Conservation (phyloP, 305 asterid species). For the Coffea humblotiana region DNA sequence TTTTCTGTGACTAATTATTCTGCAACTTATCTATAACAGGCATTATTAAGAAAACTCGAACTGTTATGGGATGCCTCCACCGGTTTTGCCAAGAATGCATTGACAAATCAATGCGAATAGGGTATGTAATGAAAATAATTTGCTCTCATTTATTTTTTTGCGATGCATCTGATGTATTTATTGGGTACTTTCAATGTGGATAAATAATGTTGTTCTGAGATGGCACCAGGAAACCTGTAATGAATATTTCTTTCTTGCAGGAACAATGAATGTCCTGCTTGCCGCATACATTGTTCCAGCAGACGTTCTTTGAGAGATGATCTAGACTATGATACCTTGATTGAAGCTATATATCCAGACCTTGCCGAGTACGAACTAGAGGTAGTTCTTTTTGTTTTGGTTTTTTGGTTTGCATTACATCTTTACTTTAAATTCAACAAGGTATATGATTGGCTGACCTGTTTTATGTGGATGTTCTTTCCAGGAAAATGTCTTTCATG, state of each 20-base stretch:
- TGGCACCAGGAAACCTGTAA: slow-evolving; percentile 4
- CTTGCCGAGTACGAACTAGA: slow-evolving; percentile 40
- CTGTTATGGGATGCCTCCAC: slow-evolving; percentile 48
- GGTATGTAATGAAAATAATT: slow-evolving; percentile 25
- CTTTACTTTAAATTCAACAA: neutral
- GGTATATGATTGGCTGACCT: neutral
- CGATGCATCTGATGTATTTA: neutral
- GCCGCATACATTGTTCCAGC: slow-evolving; percentile 46
- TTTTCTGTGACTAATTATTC: slow-evolving; percentile 6
- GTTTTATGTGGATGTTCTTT: slow-evolving; percentile 15
- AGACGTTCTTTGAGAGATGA: slow-evolving; percentile 50
- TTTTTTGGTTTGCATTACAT: neutral
- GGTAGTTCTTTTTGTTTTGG: slow-evolving; percentile 21
- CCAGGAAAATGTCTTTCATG: slow-evolving; percentile 39
- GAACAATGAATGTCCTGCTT: slow-evolving; percentile 50
- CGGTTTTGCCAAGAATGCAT: slow-evolving; percentile 51
- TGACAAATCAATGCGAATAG: slow-evolving; percentile 49
- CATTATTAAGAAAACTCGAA: slow-evolving; percentile 41
- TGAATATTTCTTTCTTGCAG: slow-evolving; percentile 20
- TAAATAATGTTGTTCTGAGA: neutral
- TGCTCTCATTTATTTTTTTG: neutral
- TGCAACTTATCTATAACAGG: slow-evolving; percentile 30
- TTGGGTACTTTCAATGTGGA: neutral
- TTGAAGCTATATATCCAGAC: slow-evolving; percentile 37
- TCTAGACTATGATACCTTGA: slow-evolving; percentile 36